A percentile compares a stretch with the other conserved stretches of the same genome.
These are phyloP conservation scores for Neolentinus lepideus DNA, from an alignment of 1,284 basidiomycete genomes.

Conservation along the genomic window DNA sequence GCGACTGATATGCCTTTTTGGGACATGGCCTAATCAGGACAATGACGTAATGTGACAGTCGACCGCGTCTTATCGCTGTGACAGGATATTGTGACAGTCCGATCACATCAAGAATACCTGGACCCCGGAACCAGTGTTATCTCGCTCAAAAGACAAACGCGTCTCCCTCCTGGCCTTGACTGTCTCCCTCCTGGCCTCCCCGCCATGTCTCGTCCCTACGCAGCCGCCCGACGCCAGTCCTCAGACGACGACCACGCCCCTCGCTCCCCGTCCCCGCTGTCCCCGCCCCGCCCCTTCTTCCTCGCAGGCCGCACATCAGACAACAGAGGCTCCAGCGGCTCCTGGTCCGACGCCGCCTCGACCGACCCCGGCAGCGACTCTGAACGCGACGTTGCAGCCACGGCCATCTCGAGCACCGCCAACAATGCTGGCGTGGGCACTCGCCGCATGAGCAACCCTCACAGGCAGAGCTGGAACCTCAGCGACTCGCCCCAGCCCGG, in stretches of 20 bases:
- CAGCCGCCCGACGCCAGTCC: slow-evolving; percentile 2
- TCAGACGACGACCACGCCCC: slow-evolving; percentile 3
- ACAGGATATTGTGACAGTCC: background rate
- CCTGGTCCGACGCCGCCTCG: slow-evolving; percentile 8
- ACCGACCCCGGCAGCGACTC: slow-evolving; percentile 19
- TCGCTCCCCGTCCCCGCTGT: slow-evolving; percentile 2
- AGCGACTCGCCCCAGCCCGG: background rate
- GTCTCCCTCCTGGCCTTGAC: no score
- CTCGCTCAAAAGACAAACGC: background rate
- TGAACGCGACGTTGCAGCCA: slow-evolving; percentile 11
- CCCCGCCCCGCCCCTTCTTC: slow-evolving; percentile 3
- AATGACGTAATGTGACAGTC: no score
- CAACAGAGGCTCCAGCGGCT: slow-evolving; percentile 10
- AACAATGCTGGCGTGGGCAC: slow-evolving; percentile 2
- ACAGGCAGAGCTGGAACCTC: background rate
- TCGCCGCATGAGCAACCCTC: background rate
- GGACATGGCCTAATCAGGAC: background rate
- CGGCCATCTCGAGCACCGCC: slow-evolving; percentile 6
- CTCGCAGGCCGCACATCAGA: background rate
- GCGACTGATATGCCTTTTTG: background rate
- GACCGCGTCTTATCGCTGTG: background rate
- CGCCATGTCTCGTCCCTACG: slow-evolving; percentile 3
- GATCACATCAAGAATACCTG: background rate
- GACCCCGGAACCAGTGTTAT: background rate
- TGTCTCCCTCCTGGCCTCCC: background rate